Evolutionary conservation across 257 asterid species (phyloP), one percentile per base, ranked within the genome.

Genomic region (Fraxinus cuspidata): DNA sequence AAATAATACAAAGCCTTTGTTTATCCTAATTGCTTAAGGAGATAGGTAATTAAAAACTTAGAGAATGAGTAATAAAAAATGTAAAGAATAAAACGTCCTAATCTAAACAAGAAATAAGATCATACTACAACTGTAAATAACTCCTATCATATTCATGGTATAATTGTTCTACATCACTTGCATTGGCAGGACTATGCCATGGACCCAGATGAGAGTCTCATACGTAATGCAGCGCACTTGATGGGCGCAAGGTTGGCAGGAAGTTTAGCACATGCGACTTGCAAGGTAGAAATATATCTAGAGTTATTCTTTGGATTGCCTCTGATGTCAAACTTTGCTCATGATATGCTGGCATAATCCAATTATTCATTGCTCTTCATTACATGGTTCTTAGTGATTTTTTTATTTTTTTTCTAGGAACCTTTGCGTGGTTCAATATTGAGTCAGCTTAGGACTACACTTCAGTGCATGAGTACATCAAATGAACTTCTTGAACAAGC

Each of bases 231-330:
- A 72, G 98, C 98, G 72, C 97, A 92, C 82, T 84, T 96, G 89
- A 96, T 96, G 99, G 99, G 93, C 25, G 98, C 99, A n/a, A 89
- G 97, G 84, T 79, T 96, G 87, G 97, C 99, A 0, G 99, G 99
- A 82, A 92, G 99, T 86, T 89, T 96, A 77, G 99, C 98, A 76
- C 99, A 96, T 83, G 99, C 93, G 64, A 96, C 98, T 44, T 96
- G 98, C 97, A 96, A 96, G 99, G 99, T 96, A 85, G 72, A 47
- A 56, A 65, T 68, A 5, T 77, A 27, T 72, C 44, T 74, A 27
- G 74, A 49, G 21, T 51, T 19, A 19, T 13, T 44, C 21, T 25
- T 66, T 35, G n/a, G 49, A 16, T 67, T 68, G 74, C 71, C 47
- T 69, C 29, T 23, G 44, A 63, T 42, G 72, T 80, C 19, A 32